Percentiles rank a stretch among this genome's conserved stretches.
Evolutionary conservation across 805 yeast species (phyloP).

Genomic region (Kodamaea leandrae): DNA sequence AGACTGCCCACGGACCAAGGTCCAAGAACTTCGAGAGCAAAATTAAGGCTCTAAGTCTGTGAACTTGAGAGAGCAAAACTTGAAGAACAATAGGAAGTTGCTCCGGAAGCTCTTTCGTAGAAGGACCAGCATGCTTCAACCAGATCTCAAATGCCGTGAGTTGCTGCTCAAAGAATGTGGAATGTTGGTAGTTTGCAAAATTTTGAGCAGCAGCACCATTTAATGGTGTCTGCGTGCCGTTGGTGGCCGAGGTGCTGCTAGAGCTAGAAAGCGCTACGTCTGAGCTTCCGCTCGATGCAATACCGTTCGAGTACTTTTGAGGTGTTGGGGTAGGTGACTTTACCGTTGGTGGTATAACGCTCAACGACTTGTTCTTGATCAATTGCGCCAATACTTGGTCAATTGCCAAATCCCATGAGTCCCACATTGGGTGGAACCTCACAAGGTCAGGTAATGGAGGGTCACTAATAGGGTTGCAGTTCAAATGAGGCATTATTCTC

Average conservation of each 20-base stretch:
- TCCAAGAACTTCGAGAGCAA: constrained; percentile 83
- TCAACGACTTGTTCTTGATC: constrained; percentile 36
- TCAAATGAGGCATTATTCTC: constrained; percentile 87
- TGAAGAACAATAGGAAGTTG: constrained; percentile 93
- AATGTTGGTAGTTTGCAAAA: constrained; percentile 68
- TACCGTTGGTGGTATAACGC: constrained; percentile 7
- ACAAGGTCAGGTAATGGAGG: constrained; percentile 86
- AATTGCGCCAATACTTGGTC: constrained; percentile 86
- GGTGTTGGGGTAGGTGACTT: constrained; percentile 9
- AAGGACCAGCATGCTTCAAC: constrained; percentile 83
- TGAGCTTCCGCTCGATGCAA: background rate
- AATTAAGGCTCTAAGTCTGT: constrained; percentile 83
- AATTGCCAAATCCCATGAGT: constrained; percentile 95
- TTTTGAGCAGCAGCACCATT: constrained; percentile 13
- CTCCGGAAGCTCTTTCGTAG: constrained; percentile 84
- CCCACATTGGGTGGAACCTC: constrained; percentile 91
- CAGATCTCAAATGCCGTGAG: constrained; percentile 94
- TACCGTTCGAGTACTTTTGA: background rate
- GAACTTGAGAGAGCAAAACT: constrained; percentile 90
- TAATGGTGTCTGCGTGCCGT: constrained; percentile 1
- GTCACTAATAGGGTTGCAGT: constrained; percentile 91
- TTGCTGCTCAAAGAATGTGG: constrained; percentile 94
- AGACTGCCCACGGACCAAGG: constrained; percentile 97
- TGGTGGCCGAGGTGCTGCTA: background rate
- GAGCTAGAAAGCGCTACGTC: constrained; percentile 1